These are phyloP conservation scores for Pogostemon cablin DNA, from an alignment of 257 asterid species.

Conservation along the genomic window DNA sequence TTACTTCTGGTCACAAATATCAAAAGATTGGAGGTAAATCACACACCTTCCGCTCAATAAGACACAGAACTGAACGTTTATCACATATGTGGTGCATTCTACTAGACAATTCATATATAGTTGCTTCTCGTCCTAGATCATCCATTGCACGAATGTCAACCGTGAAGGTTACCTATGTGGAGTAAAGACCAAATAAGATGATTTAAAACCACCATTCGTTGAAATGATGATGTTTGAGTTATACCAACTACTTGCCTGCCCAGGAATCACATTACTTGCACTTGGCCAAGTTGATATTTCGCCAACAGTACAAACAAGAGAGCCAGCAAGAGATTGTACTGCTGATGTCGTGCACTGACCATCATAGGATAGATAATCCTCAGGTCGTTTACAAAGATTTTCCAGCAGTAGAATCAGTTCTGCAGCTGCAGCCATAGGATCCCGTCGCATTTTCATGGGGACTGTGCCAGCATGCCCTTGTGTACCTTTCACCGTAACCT, in stretches of 20 bases:
- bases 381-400: conserved; percentile 83
- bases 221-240: conserved; percentile 11
- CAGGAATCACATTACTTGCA: conserved; percentile 98
- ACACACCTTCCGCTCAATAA: conserved; percentile 80
- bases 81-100: conserved; percentile 75
- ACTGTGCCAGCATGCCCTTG: conserved; percentile 99
- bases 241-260: conserved; percentile 69
- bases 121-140: conserved; percentile 88
- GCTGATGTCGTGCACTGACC: conserved; percentile 64
- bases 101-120: conserved; percentile 71
- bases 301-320: conserved; percentile 98
- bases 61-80: conserved; percentile 74
- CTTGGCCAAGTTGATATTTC: conserved; percentile 99
- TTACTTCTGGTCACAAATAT: conserved; percentile 16
- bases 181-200: not conserved
- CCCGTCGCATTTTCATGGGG: conserved; percentile 94
- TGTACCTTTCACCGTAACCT: conserved; percentile 93
- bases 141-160: conserved; percentile 91
- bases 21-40: conserved; percentile 15
- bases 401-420: conserved; percentile 82
- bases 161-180: conserved; percentile 77
- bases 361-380: conserved; percentile 73
- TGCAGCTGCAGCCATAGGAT: conserved; percentile 98
- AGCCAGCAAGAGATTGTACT: conserved; percentile 75
- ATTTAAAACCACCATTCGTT: conserved; percentile 5